Base-by-base conservation (phyloP, 176 grass and related monocot species). In the Carex pumila region DNA sequence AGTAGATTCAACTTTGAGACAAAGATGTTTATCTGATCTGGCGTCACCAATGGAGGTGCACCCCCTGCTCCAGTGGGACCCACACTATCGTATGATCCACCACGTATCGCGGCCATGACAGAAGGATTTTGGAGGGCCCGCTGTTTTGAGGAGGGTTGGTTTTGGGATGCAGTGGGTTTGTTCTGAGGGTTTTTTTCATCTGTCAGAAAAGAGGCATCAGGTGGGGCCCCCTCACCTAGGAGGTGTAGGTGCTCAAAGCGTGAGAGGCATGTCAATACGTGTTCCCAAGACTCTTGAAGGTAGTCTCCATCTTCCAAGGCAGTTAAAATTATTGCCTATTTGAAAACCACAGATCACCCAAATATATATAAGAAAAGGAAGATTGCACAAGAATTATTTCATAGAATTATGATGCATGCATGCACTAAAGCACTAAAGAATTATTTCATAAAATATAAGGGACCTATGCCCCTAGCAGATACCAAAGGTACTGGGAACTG, bases 301-400 rank as follows among this genome's bases (percentile, higher is more conserved):
- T 93, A 95, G 86, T 98, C 85, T 18, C 89, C 96, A 87, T 98
- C 96, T 92, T 93, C 91, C 22, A 98, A 93, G 75, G 93, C 96
- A 4, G 93, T 95, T n/a, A 93, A 93, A 90, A 98, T 92, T 78
- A 98, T 98, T 90, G 96, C 96, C 96, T 97, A 89, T 88, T 66
- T 57, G 87, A 54, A 79, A 6, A 78, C 14, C 53, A 76, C 69
- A 85, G 49, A 86, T 60, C 52, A 78, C 52, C 71, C 71, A 56
- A 78, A 55, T 31, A 78, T 17, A 78, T 78, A 52, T 78, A 78
- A 78, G 73, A 57, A 56, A 31, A 78, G 29, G 12, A 78, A 56
- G 21, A 54, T 56, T 56, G 50, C 45, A 25, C 18, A 73, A 73
- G n/a, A 49, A 25, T 22, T 73, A 72, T 73, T 73, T 22, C 43